These are phyloP conservation scores for Sarocladiaceae sp. DNA, from an alignment of 2,329 filamentous ascomycete genomes.

Conservation along the genomic window DNA sequence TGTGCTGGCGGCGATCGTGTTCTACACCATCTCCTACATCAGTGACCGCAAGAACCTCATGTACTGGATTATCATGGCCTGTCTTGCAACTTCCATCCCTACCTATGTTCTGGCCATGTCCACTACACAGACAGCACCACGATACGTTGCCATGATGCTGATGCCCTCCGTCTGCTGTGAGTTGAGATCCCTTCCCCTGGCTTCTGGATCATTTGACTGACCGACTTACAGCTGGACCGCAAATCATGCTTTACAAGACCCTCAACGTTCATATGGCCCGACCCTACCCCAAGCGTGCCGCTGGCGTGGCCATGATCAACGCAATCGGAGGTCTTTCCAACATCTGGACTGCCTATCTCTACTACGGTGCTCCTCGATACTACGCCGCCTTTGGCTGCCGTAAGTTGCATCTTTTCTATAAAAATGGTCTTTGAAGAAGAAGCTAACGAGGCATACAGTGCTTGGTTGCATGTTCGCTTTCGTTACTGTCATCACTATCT, in stretches of 20 bases:
- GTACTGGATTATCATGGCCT: conserved; percentile 58
- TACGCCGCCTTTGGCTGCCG: conserved; percentile 16
- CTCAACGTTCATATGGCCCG: conserved; percentile 61
- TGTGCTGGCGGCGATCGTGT: conserved; percentile 38
- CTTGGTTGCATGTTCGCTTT: conserved; percentile 17
- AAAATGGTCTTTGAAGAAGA: neutral
- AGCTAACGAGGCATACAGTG: conserved; percentile 8
- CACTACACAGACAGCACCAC: conserved; percentile 49
- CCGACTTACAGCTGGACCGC: conserved; percentile 10
- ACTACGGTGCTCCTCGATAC: conserved; percentile 26
- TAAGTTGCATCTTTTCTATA: conserved; percentile 6
- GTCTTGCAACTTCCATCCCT: conserved; percentile 52
- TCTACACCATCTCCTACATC: conserved; percentile 51
- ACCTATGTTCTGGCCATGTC: conserved; percentile 62
- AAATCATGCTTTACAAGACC: conserved; percentile 56
- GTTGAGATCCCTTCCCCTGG: neutral
- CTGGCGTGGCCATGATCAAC: conserved; percentile 69
- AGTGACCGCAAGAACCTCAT: conserved; percentile 61
- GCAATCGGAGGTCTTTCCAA: conserved; percentile 37
- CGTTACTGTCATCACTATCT: conserved; percentile 16
- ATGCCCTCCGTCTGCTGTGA: conserved; percentile 27
- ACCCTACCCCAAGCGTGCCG: conserved; percentile 62
- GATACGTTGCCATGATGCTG: conserved; percentile 42
- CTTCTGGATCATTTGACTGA: neutral
- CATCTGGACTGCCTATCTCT: conserved; percentile 65